Base-by-base conservation (phyloP, 495 filamentous ascomycete species). In the Gamarada debralockiae region DNA sequence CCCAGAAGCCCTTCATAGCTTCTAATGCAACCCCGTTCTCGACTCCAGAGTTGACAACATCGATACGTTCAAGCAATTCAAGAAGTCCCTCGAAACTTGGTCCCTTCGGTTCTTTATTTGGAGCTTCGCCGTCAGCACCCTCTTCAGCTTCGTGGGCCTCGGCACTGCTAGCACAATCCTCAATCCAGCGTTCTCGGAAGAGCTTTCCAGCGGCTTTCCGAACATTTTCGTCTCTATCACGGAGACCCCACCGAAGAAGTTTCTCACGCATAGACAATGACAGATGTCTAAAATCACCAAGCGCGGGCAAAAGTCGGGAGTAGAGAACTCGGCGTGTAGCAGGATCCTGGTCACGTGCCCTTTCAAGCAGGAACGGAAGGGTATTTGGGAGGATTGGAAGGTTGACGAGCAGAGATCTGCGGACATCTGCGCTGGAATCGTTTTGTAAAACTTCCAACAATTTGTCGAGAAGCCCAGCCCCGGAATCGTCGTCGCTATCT, bases 251-350 rank as follows among this genome's bases (percentile, higher is more conserved):
- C 10, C 95, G 82, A 37, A 99, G 82, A 18, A 99, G 76, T 67
- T 97, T 97, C 67, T 97, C 95, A 58, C 93, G 74, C 87, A 97
- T 96, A 1, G 84, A 87, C n/a, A 97, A 76, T 18, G 90, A 95
- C 40, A 99, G 73, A 69, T 97, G 90, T 45, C 93, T 85, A 73
- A 99, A 99, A 69, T 99, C 93, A 15, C 92, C 92, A 7, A 99
- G 75, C 0, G 88, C 85, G 1, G 93, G 95, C 7, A 99, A 73
- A 2, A 99, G 72, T 14, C 88, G 83, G 3, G 92, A 86, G 64
- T 97, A 99, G 5, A 99, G 74, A 10, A 87, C 88, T 41, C 91
- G 78, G 45, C 93, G 78, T 1, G 89, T 97, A 2, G 81, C 73
- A 1, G 85, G 76, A 68, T 99, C 93, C 22, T 89, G 75, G 67